Evolutionary conservation across 73 alveolate genomes (phyloP).

Genomic region (Tetrahymena malaccensis): DNA sequence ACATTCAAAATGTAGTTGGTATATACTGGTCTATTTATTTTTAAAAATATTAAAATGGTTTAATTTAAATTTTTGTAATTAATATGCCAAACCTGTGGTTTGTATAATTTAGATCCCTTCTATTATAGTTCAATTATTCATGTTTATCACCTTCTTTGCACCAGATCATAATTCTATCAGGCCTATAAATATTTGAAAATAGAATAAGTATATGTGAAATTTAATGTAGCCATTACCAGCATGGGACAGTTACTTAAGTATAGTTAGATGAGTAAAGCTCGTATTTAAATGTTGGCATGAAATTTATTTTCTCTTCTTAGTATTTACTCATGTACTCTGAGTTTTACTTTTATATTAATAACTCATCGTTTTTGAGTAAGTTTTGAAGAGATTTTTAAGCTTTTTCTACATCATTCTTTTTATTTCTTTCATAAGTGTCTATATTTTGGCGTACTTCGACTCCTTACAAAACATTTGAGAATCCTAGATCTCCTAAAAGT

Average conservation of each 20-base stretch:
- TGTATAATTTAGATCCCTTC: background rate
- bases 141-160: background rate
- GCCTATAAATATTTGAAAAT: background rate
- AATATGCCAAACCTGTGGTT: background rate
- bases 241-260: background rate
- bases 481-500: conserved; percentile 21
- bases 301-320: background rate
- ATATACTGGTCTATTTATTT: background rate
- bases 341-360: background rate
- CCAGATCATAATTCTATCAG: background rate
- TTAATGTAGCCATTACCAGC: background rate
- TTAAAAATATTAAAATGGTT: background rate
- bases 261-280: background rate
- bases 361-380: background rate
- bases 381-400: background rate
- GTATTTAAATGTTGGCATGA: background rate
- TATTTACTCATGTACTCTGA: background rate
- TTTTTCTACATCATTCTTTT: background rate
- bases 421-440: background rate
- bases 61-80: background rate
- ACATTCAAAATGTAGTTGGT: background rate
- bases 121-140: background rate
- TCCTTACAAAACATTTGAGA: background rate
- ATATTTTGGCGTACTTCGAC: background rate
- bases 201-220: background rate